Conservation (phyloP, 257 asterid species). For the Solanum bulbocastanum region DNA sequence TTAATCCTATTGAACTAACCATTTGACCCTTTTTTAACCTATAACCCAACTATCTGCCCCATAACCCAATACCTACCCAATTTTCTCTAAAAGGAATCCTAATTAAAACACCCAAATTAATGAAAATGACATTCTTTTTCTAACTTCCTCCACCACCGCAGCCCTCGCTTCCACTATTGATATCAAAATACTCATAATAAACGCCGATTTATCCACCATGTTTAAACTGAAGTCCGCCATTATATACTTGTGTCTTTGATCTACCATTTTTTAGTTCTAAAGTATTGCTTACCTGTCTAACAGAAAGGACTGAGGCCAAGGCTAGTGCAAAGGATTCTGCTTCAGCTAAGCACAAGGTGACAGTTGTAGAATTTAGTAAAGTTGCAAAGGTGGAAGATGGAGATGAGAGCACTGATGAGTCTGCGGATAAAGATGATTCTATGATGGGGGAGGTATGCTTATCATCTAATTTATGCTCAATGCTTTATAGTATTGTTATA, state of each 20-base stretch:
- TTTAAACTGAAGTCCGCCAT: too few species aligned
- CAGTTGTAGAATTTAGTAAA: neutral
- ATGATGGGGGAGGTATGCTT: neutral
- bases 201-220: too few species aligned
- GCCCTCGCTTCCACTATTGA: too few species aligned
- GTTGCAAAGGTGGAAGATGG: neutral
- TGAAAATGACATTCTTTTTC: too few species aligned
- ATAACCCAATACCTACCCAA: too few species aligned
- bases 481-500: neutral
- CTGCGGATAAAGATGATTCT: constrained; percentile 2
- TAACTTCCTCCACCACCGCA: too few species aligned
- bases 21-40: too few species aligned
- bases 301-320: neutral
- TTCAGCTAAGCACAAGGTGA: neutral
- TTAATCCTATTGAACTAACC: too few species aligned
- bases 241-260: neutral
- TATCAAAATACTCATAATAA: too few species aligned
- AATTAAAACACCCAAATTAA: too few species aligned
- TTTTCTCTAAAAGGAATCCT: too few species aligned
- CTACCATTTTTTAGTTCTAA: neutral
- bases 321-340: neutral
- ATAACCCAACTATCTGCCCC: too few species aligned
- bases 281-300: neutral
- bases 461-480: neutral
- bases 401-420: constrained; percentile 1